phyloP scores from a whole-genome alignment of 805 yeast genomes.

The Saturnispora serradocipensis region DNA sequence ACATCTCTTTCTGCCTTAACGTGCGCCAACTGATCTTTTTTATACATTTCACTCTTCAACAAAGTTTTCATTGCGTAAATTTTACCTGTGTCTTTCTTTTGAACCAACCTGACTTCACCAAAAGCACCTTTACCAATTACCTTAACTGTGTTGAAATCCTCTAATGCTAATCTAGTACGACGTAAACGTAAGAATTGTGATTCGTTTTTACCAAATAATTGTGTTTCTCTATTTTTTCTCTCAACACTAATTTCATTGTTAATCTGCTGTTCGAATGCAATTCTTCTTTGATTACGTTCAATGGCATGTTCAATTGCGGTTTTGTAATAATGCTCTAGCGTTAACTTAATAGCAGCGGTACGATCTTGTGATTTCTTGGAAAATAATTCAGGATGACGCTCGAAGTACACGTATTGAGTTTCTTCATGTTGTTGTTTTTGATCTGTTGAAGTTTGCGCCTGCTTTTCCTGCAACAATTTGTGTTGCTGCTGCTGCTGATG shows the following conservation, averaged over 20 bases:
- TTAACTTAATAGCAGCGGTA: slow-evolving; percentile 74
- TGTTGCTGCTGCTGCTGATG: slow-evolving; percentile 12
- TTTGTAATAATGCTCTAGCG: slow-evolving; percentile 77
- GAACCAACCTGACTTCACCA: slow-evolving; percentile 93
- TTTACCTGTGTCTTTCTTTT: slow-evolving; percentile 84
- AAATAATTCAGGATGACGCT: slow-evolving; percentile 72
- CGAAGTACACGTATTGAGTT: slow-evolving; percentile 57
- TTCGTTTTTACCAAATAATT: slow-evolving; percentile 79
- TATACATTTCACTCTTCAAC: slow-evolving; percentile 85
- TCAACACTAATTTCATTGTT: slow-evolving; percentile 73
- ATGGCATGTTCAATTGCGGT: slow-evolving; percentile 85
- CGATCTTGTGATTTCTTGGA: slow-evolving; percentile 71
- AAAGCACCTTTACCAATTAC: slow-evolving; percentile 95
- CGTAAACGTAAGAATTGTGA: slow-evolving; percentile 77
- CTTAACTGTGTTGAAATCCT: slow-evolving; percentile 81
- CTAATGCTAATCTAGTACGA: slow-evolving; percentile 72
- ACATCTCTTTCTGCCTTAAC: slow-evolving; percentile 96
- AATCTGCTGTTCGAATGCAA: slow-evolving; percentile 69
- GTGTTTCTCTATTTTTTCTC: slow-evolving; percentile 71
- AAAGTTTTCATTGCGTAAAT: slow-evolving; percentile 92
- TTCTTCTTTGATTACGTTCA: slow-evolving; percentile 88
- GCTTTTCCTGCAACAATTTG: slow-evolving; percentile 18
- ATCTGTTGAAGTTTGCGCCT: background rate
- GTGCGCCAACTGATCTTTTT: slow-evolving; percentile 89
- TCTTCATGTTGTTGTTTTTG: background rate